phyloP scores from a whole-genome alignment of 352 stramenopile genomes.

The Thalassiosira hispida region DNA sequence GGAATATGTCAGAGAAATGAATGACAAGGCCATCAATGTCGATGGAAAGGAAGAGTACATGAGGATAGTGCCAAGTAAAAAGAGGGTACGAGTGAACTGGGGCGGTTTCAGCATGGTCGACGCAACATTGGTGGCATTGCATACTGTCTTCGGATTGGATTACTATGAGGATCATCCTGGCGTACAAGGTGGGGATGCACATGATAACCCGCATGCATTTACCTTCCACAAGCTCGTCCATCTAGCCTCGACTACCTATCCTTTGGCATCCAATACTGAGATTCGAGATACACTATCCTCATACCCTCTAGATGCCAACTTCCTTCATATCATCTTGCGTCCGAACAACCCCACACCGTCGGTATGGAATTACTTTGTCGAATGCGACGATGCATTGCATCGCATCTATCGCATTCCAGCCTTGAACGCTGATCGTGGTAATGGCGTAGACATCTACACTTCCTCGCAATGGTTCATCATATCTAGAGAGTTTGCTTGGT shows the following conservation, averaged over 20 bases:
- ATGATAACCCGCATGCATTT: conserved; percentile 54
- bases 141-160: conserved; percentile 68
- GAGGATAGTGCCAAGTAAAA: conserved; percentile 60
- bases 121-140: conserved; percentile 77
- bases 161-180: conserved; percentile 47
- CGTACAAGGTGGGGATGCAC: background rate
- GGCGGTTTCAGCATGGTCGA: conserved; percentile 82
- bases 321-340: conserved; percentile 84
- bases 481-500: conserved; percentile 83
- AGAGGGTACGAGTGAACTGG: conserved; percentile 81
- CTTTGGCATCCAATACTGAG: conserved; percentile 82
- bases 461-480: conserved; percentile 87
- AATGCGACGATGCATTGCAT: conserved; percentile 87
- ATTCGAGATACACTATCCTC: conserved; percentile 82
- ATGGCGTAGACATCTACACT: conserved; percentile 79
- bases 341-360: conserved; percentile 63
- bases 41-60: conserved; percentile 48
- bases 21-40: conserved; percentile 26
- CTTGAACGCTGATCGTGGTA: conserved; percentile 57
- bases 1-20: conserved; percentile 66
- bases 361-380: conserved; percentile 87
- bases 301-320: conserved; percentile 83
- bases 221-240: conserved; percentile 84
- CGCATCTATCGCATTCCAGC: conserved; percentile 83
- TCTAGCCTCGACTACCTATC: conserved; percentile 85